Base-by-base conservation (phyloP, 129 eudicot species). In the Helichrysum umbraculigerum region DNA sequence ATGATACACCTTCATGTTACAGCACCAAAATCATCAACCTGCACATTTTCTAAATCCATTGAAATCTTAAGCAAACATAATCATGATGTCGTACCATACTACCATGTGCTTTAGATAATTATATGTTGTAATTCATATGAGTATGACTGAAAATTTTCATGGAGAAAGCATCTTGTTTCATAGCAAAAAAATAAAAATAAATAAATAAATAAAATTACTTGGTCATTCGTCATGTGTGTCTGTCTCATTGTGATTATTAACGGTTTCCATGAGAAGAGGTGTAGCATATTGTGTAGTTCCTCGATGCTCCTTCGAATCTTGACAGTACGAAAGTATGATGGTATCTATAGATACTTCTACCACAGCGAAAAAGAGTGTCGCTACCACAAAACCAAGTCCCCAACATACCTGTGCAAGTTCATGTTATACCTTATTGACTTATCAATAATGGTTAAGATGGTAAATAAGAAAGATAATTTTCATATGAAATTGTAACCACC, bases 311-410 rank as follows among this genome's bases (percentile, higher is more conserved):
- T 94, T 96, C 0, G 97, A 81, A 61, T 93, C 97, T 76, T 93
- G 98, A 83, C 98, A 93, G 58, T 87, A 93, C 2, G 97, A 93
- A 30, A 91, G 98, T 68, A 94, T 87, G 61, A 94, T 94, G 9
- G 98, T 91, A 59, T 94, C 98, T 4, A 91, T 87, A 2, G 98
- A 86, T 83, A 91, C 89, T 83, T 94, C 98, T 35, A 94, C 93
- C 67, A 94, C 98, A 6, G 91, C 89, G 29, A 94, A 94, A 85
- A 94, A 94, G 17, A 94, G 89, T 25, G 90, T 87, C 0, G 98
- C 97, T 7, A 91, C 97, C 5, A 89, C 83, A 68, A 91, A 94
- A 10, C 97, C 96, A 21, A 94, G 88, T 34, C 83, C 85, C 99
- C 96, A 91, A 74, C 97, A 87, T 29, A 83, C 93, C 99, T 94